Evolutionary conservation across 1,284 basidiomycete genomes (phyloP).

Genomic region (Puccinia triticina): DNA sequence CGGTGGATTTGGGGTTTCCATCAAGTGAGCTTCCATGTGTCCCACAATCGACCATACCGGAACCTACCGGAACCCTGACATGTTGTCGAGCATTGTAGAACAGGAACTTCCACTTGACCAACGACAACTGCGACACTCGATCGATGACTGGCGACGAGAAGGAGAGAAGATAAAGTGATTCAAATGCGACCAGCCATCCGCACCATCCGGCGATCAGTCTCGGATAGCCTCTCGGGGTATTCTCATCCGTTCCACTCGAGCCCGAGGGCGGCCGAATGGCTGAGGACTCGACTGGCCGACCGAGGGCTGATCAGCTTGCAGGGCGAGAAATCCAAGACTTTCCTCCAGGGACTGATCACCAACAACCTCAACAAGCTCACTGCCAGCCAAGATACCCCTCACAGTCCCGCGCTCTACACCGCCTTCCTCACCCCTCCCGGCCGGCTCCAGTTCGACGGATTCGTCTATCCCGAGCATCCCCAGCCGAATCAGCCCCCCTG

Average conservation of each 20-base stretch:
- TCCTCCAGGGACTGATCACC: slow-evolving; percentile 47
- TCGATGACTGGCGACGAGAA: neutral
- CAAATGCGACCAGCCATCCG: slow-evolving; percentile 11
- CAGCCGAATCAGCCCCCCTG: neutral
- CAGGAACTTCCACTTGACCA: too few relatives aligned
- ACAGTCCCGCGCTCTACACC: slow-evolving; percentile 11
- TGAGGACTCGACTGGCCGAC: slow-evolving; percentile 21
- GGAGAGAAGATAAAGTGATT: neutral
- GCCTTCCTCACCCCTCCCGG: slow-evolving; percentile 66
- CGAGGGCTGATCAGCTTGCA: slow-evolving; percentile 24
- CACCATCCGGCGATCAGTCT: neutral
- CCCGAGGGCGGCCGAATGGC: slow-evolving; percentile 14
- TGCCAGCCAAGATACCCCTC: neutral
- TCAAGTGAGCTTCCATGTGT: too few relatives aligned
- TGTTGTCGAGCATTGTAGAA: too few relatives aligned
- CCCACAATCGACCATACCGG: too few relatives aligned
- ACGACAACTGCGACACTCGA: too few relatives aligned
- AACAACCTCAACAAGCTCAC: slow-evolving; percentile 12
- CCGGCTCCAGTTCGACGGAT: slow-evolving; percentile 82
- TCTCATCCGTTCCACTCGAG: slow-evolving; percentile 17
- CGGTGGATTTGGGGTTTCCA: too few relatives aligned
- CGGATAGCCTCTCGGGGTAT: neutral
- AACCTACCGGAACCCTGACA: too few relatives aligned
- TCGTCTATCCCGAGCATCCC: slow-evolving; percentile 69
- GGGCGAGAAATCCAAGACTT: slow-evolving; percentile 31